These are phyloP conservation scores for Psilocybe subaeruginosa DNA, from an alignment of 768 basidiomycete species.

Conservation along the genomic window DNA sequence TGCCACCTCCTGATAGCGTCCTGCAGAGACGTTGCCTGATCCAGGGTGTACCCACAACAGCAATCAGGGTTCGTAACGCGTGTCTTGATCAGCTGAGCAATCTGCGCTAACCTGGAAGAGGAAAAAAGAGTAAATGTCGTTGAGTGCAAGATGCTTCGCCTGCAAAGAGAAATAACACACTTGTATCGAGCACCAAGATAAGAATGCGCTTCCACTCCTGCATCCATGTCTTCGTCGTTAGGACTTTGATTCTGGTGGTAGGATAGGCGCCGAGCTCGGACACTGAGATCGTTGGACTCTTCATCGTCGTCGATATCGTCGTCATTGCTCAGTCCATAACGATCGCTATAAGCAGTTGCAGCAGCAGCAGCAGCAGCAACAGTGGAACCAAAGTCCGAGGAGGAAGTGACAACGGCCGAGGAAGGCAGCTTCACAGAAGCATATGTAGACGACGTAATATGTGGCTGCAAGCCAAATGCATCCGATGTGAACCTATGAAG, in stretches of 20 bases:
- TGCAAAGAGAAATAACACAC: conserved; percentile 11
- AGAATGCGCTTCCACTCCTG: conserved; percentile 12
- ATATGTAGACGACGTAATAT: conserved; percentile 57
- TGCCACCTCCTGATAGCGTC: conserved; percentile 58
- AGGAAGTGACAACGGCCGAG: conserved; percentile 35
- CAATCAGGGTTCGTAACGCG: conserved; percentile 44
- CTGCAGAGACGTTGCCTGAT: conserved; percentile 63
- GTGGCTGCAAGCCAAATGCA: conserved; percentile 61
- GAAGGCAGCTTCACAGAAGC: conserved; percentile 54
- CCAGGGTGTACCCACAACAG: conserved; percentile 54
- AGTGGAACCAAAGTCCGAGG: background rate
- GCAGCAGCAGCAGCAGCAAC: too few species aligned
- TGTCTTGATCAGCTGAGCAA: conserved; percentile 64
- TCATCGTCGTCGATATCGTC: conserved; percentile 1
- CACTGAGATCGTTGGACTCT: background rate
- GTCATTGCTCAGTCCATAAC: background rate
- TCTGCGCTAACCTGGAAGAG: conserved; percentile 55
- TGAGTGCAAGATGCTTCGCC: background rate
- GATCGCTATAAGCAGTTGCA: background rate
- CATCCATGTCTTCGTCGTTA: background rate
- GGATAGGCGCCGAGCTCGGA: background rate
- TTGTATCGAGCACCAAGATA: conserved; percentile 22
- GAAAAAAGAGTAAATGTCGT: background rate
- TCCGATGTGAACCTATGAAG: conserved; percentile 68
- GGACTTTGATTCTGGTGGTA: background rate